Base-by-base conservation (phyloP, 768 basidiomycete species). In the Coprinellus micaceus region DNA sequence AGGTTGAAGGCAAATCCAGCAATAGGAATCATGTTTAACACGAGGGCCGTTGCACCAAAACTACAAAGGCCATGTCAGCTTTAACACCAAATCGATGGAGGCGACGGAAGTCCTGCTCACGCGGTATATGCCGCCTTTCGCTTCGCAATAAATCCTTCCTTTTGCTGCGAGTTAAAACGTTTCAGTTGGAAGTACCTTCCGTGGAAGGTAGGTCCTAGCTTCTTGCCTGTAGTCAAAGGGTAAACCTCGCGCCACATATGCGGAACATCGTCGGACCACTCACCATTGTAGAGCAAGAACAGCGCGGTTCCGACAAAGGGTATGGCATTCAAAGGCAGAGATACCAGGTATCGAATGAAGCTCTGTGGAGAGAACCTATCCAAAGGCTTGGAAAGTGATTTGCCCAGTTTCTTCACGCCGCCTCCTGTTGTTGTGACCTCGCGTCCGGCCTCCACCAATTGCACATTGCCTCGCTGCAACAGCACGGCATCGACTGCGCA, bases 111-210 rank as follows among this genome's bases (percentile, higher is more conserved):
- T 25, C 5, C 24, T 7, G 75, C 81, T 62, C 56, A 85, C 82
- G 82, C 84, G 41, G 84, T 84, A 67, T 90, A 90, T 33, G 81
- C 81, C 0, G 81, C 84, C 56, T 76, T 68, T 43, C 76, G 72
- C 58, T 76, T 67, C 50, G 77, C 62, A 21, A 88, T 75, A 58
- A 80, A 79, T 10, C 70, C 68, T 21, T 76, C 65, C 33, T 76
- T 72, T 56, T 80, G 74, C 15, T 65, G 53, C 26, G 73, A 70
- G 62, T 75, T 73, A 58, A 79, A 75, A 1, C 76, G 78, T 68
- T 86, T 88, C 47, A 88, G 76, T 68, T 85, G 81, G 73, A 88
- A 90, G 67, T 87, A 90, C 40, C 85, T 78, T 6, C 77, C 64
- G 67, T 88, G 84, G 69, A 80, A 85, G 7, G 74, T 69, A 0